phyloP scores from a whole-genome alignment of 441 rosid genomes.

The Arabidopsis hybrid region DNA sequence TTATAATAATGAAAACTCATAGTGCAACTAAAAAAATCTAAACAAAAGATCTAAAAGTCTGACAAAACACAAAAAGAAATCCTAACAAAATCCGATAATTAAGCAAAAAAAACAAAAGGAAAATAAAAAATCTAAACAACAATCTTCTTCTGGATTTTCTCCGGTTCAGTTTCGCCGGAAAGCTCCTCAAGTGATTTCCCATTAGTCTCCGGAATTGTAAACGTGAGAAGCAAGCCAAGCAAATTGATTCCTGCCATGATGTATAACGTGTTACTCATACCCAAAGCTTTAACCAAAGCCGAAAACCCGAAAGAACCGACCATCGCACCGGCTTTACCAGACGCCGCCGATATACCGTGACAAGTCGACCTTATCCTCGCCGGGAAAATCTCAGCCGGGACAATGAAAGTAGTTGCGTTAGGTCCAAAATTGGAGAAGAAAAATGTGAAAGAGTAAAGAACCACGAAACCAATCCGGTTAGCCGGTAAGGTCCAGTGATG shows the following conservation, averaged over 20 bases:
- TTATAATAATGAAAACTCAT: not conserved
- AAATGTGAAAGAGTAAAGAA: slow-evolving; percentile 59
- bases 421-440: slow-evolving; percentile 74
- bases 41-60: not conserved
- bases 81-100: slow-evolving; percentile 14
- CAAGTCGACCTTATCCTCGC: slow-evolving; percentile 69
- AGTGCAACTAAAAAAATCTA: not conserved
- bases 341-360: slow-evolving; percentile 67
- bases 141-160: slow-evolving; percentile 28
- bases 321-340: slow-evolving; percentile 69
- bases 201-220: slow-evolving; percentile 52
- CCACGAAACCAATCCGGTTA: slow-evolving; percentile 54
- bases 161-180: slow-evolving; percentile 53
- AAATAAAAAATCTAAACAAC: not conserved
- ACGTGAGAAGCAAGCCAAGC: slow-evolving; percentile 47
- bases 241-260: slow-evolving; percentile 51
- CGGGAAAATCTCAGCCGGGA: slow-evolving; percentile 73
- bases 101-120: not conserved
- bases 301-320: slow-evolving; percentile 65
- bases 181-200: slow-evolving; percentile 64
- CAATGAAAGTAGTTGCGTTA: slow-evolving; percentile 65
- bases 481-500: slow-evolving; percentile 57
- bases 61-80: not conserved
- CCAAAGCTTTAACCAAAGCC: slow-evolving; percentile 43
- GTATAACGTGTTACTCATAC: slow-evolving; percentile 48